A percentile compares a stretch with the other conserved stretches of the same genome.
phyloP scores from a whole-genome alignment of 2,329 filamentous ascomycete species.

The Cytospora piceae region DNA sequence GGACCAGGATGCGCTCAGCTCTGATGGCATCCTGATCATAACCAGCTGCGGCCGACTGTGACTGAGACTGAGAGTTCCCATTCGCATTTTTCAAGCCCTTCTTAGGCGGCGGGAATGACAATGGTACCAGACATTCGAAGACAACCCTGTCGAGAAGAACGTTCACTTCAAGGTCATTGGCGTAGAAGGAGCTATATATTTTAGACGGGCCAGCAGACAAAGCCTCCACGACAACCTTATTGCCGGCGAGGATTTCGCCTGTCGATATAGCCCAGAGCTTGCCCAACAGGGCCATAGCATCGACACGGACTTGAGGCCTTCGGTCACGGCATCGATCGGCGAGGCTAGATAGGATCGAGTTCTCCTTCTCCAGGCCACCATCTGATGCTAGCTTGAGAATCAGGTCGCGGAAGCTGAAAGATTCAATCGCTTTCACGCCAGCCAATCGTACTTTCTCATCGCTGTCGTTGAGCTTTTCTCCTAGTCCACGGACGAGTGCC shows the following conservation, averaged over 20 bases:
- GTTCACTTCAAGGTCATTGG: conserved; percentile 86
- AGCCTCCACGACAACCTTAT: conserved; percentile 74
- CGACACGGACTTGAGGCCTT: conserved; percentile 77
- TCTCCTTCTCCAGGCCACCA: conserved; percentile 74
- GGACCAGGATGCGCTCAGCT: conserved; percentile 79
- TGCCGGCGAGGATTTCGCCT: conserved; percentile 81
- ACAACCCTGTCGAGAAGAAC: conserved; percentile 81
- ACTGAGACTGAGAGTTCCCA: conserved; percentile 45
- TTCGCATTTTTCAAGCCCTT: conserved; percentile 65
- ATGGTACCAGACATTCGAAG: conserved; percentile 85
- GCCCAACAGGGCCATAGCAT: conserved; percentile 82
- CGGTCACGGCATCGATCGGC: conserved; percentile 89
- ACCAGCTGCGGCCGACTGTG: conserved; percentile 43
- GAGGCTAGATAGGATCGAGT: conserved; percentile 79
- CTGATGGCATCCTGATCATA: conserved; percentile 76
- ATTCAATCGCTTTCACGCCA: conserved; percentile 81
- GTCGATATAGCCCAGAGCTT: conserved; percentile 93
- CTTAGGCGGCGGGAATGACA: conserved; percentile 78
- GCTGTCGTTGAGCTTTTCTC: conserved; percentile 80
- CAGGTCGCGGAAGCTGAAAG: conserved; percentile 79
- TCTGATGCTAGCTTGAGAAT: conserved; percentile 78
- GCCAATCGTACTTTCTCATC: conserved; percentile 92
- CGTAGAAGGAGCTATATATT: conserved; percentile 86
- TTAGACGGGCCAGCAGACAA: conserved; percentile 81
- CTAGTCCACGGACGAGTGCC: conserved; percentile 72